Base-by-base conservation (phyloP, 495 filamentous ascomycete genomes). In the Schizothecium vesticola region DNA sequence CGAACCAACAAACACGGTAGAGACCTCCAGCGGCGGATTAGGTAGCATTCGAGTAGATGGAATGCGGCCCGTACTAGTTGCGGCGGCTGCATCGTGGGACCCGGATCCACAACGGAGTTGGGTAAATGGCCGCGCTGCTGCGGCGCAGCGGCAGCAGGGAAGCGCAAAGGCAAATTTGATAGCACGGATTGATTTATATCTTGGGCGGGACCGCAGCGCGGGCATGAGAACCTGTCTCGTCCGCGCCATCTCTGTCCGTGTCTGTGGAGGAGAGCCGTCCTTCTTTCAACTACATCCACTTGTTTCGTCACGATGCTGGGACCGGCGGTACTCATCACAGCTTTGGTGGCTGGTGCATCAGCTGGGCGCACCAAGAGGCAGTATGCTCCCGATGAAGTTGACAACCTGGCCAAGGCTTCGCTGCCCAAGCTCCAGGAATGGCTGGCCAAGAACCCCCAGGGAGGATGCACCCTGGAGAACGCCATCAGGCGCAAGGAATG, bases 391-490 rank as follows among this genome's bases (percentile, higher is more conserved):
- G 71, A 75, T 63, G 73, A 23, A 0, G 69, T 72, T 16, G 71
- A 73, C 33, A 59, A 67, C 24, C 65, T 75, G 4, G 71, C 65
- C 0, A 36, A 64, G 6, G 33, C 22, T 1, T 68, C 67, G 23
- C 11, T 75, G 43, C 43, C 69, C 12, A 73, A 73, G 43, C 33
- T 73, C 4, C 65, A 69, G 56, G 73, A 72, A 2, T 76, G 58
- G 31, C 69, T 75, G 13, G 62, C 66, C 11, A 76, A 75, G 71
- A 70, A 75, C 51, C 70, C 69, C 5, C 71, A 76, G 24, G 64
- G 59, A 0, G 67, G 64, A 4, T 76, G 75, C 65, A 76, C 71
- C 1, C 56, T 63, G 1, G 70, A 75, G 61, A 76, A 63, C 6
- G 69, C 72, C 4, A 57, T 65, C 23, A 65, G 29, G 11, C 70